Evolutionary conservation across 306 rosid genomes (phyloP), one percentile per base, ranked within the genome.

Genomic region (Quercus mongolica): DNA sequence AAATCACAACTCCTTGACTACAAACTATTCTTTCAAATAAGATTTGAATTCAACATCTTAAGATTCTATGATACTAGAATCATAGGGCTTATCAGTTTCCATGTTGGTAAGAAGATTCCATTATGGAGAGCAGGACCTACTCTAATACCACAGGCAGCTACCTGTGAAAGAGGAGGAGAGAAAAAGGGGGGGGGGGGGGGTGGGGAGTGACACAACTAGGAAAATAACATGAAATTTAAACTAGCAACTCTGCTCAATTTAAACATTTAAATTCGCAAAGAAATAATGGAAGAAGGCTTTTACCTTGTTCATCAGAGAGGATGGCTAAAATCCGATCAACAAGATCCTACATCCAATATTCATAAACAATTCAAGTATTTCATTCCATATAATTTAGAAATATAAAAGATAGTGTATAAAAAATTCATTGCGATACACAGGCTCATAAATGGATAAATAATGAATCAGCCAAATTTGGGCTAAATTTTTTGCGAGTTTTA

Each of bases 291-390:
- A 63, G 57, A 30, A 59, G 73, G 61, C 77, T 41, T 58, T 81
- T 88, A 93, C 99, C 97, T 89, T 90, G 93, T 8, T 90, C 98
- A 63, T 95, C 97, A 57, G 97, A 85, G 83, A 95, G 80, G 82
- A 93, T 72, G 77, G 88, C 75, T 64, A 93, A 84, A 83, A 95
- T 91, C 79, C 98, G 89, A 51, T 93, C 93, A 81, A 89, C 89
- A 76, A 95, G 98, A 87, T 93, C 99, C 99, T 95, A 80, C 87
- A 85, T 25, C 70, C 78, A 61, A 85, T 71, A 71, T 79, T 64
- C 52, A 84, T 44, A 78, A 41, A 54, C 31, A 78, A 64, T 75
- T 75, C 19, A 79, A 33, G 55, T 38, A 52, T 13, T 6, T 79
- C 44, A 33, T 1, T 0, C 79, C 56, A 78, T 46, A 63, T 46